Evolutionary conservation across 805 yeast genomes (phyloP).

Genomic region (Scheffersomyces ergatensis): DNA sequence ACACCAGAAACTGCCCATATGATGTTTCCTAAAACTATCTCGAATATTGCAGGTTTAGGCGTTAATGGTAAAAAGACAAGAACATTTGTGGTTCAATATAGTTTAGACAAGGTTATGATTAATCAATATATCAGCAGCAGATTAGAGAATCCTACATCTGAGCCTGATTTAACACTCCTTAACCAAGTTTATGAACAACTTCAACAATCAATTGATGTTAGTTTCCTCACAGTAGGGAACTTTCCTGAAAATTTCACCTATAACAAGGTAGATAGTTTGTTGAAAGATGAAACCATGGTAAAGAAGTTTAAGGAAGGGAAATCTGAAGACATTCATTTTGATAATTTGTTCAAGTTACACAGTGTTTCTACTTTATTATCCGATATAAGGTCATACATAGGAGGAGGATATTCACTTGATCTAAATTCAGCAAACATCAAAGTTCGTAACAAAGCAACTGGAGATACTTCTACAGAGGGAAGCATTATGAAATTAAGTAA

Average conservation of each 20-base stretch:
- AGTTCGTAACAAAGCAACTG: slow-evolving; percentile 8
- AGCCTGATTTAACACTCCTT: slow-evolving; percentile 6
- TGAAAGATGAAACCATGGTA: slow-evolving; percentile 25
- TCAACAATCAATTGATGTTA: slow-evolving; percentile 14
- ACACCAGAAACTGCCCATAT: slow-evolving; percentile 63
- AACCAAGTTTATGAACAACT: slow-evolving; percentile 13
- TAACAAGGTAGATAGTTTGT: slow-evolving; percentile 52
- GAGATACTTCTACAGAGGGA: neutral
- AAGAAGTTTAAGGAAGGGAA: slow-evolving; percentile 6
- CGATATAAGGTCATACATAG: slow-evolving; percentile 15
- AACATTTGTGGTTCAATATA: slow-evolving; percentile 36
- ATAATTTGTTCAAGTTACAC: slow-evolving; percentile 24
- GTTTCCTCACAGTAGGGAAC: slow-evolving; percentile 20
- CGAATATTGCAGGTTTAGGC: slow-evolving; percentile 53
- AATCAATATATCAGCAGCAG: slow-evolving; percentile 15
- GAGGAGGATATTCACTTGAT: slow-evolving; percentile 3
- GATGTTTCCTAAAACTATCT: slow-evolving; percentile 66
- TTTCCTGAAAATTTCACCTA: slow-evolving; percentile 54
- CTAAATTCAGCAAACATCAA: slow-evolving; percentile 20
- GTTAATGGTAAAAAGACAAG: slow-evolving; percentile 39
- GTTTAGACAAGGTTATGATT: slow-evolving; percentile 14
- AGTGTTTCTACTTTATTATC: slow-evolving; percentile 23
- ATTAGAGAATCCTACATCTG: slow-evolving; percentile 2
- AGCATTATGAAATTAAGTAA: slow-evolving; percentile 4
- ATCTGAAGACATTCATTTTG: slow-evolving; percentile 16